Conservation (phyloP, 257 asterid species). For the Nicotiana attenuata region DNA sequence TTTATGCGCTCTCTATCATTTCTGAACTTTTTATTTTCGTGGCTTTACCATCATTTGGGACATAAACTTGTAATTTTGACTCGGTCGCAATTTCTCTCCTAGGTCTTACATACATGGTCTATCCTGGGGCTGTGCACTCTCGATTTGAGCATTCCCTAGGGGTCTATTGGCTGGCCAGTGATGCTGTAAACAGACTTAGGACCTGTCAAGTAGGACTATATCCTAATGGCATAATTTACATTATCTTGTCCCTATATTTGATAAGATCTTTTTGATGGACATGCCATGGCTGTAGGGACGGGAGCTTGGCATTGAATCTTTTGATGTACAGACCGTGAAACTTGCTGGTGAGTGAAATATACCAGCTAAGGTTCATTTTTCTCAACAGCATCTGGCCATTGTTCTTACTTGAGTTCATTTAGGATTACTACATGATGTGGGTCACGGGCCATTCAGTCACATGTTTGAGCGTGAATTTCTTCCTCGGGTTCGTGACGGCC, state of each 20-base stretch:
- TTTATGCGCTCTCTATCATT: background rate
- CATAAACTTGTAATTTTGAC: conserved; percentile 12
- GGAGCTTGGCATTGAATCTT: conserved; percentile 72
- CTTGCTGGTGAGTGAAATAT: conserved; percentile 55
- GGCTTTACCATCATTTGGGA: conserved; percentile 6
- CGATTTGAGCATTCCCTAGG: conserved; percentile 96
- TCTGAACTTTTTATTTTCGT: background rate
- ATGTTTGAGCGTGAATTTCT: conserved; percentile 76
- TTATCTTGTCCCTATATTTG: conserved; percentile 17
- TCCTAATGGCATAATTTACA: background rate
- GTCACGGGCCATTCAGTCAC: conserved; percentile 98
- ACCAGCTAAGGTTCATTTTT: conserved; percentile 5
- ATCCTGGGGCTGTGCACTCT: conserved; percentile 96
- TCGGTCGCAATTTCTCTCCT: conserved; percentile 13
- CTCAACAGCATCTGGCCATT: conserved; percentile 14
- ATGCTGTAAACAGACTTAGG: conserved; percentile 60
- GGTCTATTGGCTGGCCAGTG: conserved; percentile 84
- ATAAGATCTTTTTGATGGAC: conserved; percentile 15
- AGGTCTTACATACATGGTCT: conserved; percentile 75
- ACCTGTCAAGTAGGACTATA: conserved; percentile 55
- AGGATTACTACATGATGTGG: conserved; percentile 94
- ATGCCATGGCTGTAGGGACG: conserved; percentile 49
- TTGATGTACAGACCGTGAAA: conserved; percentile 69
- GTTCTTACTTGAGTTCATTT: conserved; percentile 22
- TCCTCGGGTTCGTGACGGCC: conserved; percentile 50